Percentiles rank a stretch among this genome's conserved stretches.
These are phyloP conservation scores for Chloromonas sp. DNA, from an alignment of 163 green algal species.

Conservation along the genomic window DNA sequence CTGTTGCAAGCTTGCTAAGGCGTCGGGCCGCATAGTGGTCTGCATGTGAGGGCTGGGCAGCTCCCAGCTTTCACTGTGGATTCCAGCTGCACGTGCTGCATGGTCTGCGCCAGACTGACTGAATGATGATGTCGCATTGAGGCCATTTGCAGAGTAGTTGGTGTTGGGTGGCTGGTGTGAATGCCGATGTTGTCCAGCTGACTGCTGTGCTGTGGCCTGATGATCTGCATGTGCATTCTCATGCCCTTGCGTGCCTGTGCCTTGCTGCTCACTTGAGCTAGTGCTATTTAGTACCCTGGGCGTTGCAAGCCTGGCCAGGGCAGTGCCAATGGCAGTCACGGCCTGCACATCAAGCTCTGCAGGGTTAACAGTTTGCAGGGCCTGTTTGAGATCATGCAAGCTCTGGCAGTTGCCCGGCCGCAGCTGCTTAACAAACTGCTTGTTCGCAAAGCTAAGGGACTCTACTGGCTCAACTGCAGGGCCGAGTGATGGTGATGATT, in stretches of 20 bases:
- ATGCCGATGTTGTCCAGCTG: neutral
- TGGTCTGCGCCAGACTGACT: neutral
- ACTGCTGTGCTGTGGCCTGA: neutral
- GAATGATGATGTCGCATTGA: too few species aligned
- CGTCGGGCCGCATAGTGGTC: neutral
- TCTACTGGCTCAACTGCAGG: too few species aligned
- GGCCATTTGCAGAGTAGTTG: neutral
- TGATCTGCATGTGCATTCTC: too few species aligned
- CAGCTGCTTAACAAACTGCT: neutral
- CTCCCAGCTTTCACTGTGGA: neutral
- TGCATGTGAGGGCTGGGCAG: neutral
- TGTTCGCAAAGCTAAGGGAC: neutral
- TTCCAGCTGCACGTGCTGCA: neutral
- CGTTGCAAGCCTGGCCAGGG: neutral
- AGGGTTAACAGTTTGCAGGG: neutral
- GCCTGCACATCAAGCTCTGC: neutral
- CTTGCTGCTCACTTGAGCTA: neutral
- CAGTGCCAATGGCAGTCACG: neutral
- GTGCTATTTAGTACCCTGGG: neutral
- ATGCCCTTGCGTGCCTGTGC: too few species aligned
- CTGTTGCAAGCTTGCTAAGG: neutral
- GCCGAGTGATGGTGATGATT: neutral
- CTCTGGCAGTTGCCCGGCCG: neutral
- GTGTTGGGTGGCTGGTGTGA: neutral
- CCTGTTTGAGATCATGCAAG: neutral